Conservation (phyloP, 2,329 filamentous ascomycete genomes). For the Paecilomyces sp. region DNA sequence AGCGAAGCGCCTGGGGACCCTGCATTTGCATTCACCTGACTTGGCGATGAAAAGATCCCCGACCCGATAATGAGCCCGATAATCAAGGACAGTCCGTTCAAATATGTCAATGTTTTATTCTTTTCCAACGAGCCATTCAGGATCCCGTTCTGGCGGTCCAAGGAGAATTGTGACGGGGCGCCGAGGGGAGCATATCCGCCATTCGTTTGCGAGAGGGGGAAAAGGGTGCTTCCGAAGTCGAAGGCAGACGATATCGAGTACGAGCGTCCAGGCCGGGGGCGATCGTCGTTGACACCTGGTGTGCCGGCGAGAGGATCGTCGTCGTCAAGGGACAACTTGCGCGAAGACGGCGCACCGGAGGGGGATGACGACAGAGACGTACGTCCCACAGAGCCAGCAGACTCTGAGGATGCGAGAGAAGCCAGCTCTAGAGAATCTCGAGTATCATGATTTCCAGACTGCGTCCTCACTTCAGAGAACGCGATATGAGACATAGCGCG, state of each 20-base stretch:
- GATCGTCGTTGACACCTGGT: slow-evolving; percentile 42
- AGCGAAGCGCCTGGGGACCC: slow-evolving; percentile 86
- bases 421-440: slow-evolving; percentile 96
- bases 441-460: slow-evolving; percentile 32
- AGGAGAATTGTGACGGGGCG: slow-evolving; percentile 54
- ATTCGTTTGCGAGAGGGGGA: slow-evolving; percentile 79
- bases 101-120: slow-evolving; percentile 88
- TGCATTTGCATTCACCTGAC: slow-evolving; percentile 83
- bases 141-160: slow-evolving; percentile 50
- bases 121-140: slow-evolving; percentile 82
- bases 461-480: slow-evolving; percentile 21
- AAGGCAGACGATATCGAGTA: slow-evolving; percentile 92
- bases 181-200: slow-evolving; percentile 81
- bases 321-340: slow-evolving; percentile 78
- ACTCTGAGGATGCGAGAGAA: slow-evolving; percentile 84
- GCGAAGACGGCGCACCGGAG: slow-evolving; percentile 87
- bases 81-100: slow-evolving; percentile 88
- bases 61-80: slow-evolving; percentile 92
- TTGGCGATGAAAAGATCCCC: slow-evolving; percentile 91
- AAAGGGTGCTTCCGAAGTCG: slow-evolving; percentile 88
- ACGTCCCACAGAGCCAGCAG: slow-evolving; percentile 55
- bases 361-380: slow-evolving; percentile 66
- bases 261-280: slow-evolving; percentile 54
- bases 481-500: slow-evolving; percentile 24
- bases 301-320: slow-evolving; percentile 63